phyloP scores from a whole-genome alignment of 1,284 basidiomycete species.

The Pseudomicrostroma phylloplanum region DNA sequence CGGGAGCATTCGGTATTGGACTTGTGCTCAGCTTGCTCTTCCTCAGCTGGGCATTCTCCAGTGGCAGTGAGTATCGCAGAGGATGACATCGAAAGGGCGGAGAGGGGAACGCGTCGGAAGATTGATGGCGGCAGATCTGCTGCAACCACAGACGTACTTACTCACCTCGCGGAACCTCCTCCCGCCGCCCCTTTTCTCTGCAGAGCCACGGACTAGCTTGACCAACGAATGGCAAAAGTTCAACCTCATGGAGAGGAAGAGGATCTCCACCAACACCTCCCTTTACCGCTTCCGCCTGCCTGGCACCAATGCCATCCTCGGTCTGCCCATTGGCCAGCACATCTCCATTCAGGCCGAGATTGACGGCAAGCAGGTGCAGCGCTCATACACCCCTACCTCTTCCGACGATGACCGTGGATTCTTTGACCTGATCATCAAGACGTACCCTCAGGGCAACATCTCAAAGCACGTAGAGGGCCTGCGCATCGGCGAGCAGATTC shows the following conservation, averaged over 20 bases:
- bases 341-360: slow-evolving; percentile 85
- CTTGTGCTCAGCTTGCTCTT: slow-evolving; percentile 26
- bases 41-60: slow-evolving; percentile 32
- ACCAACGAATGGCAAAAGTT: slow-evolving; percentile 75
- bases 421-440: slow-evolving; percentile 96
- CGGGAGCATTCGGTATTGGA: slow-evolving; percentile 40
- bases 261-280: slow-evolving; percentile 72
- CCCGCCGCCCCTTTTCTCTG: neutral
- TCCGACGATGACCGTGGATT: slow-evolving; percentile 84
- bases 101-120: neutral
- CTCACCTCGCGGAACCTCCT: neutral
- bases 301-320: slow-evolving; percentile 66
- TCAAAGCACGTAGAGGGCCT: slow-evolving; percentile 73
- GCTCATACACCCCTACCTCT: slow-evolving; percentile 91
- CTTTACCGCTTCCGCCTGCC: slow-evolving; percentile 89
- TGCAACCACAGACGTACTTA: neutral
- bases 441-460: slow-evolving; percentile 94
- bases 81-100: neutral
- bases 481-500: slow-evolving; percentile 62
- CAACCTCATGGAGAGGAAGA: slow-evolving; percentile 71
- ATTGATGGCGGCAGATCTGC: neutral
- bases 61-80: slow-evolving; percentile 20
- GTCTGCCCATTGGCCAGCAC: slow-evolving; percentile 93
- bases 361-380: slow-evolving; percentile 77
- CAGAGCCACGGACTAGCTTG: slow-evolving; percentile 59